Base-by-base conservation (phyloP, 192 early-diverging fungal species). In the Entomortierella beljakovae region DNA sequence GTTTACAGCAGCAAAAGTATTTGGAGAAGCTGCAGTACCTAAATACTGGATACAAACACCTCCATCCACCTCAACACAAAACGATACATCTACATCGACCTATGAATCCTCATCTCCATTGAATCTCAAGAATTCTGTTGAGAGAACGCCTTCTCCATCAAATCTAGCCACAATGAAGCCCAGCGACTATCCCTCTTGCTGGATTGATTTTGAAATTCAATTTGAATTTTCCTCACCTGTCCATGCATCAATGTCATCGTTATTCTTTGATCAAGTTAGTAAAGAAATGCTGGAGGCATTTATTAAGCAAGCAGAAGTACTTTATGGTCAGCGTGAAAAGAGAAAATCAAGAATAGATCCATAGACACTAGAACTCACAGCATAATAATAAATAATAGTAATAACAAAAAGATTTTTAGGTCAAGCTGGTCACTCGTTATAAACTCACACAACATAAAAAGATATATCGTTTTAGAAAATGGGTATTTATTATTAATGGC, bases 221-320 rank as follows among this genome's bases (percentile, higher is more conserved):
- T 98, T 95, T 70, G 91, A 96, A 80, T 96, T 98, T 84, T 80
- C 88, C 33, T 93, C 90, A 10, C 71, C 89, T 1, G 57, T 98
- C 26, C 92, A 98, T 71, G 92, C 92, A 1, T 93, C 94, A 51
- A 84, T 92, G 11, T 90, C 96, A 10, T 86, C 85, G 22, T 61
- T 94, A 26, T 96, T 94, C 71, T 94, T 96, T 69, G 88, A 94
- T 43, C 83, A 91, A 51, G 90, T 95, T 33, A 90, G 89, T 51
- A 87, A 87, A 50, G 71, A 85, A 50, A 94, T 94, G 91, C 71
- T 94, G n/a, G 46, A 67, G 23, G 90, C 92, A 8, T 95, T 95
- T 81, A 87, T 79, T 50, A 56, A 70, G 16, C 66, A 57, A 0
- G 75, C 75, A 3, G 67, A 79, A 40, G 52, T 57, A 0, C 68